Conservation (phyloP, 2,329 filamentous ascomycete genomes). For the Blastomyces silverae region DNA sequence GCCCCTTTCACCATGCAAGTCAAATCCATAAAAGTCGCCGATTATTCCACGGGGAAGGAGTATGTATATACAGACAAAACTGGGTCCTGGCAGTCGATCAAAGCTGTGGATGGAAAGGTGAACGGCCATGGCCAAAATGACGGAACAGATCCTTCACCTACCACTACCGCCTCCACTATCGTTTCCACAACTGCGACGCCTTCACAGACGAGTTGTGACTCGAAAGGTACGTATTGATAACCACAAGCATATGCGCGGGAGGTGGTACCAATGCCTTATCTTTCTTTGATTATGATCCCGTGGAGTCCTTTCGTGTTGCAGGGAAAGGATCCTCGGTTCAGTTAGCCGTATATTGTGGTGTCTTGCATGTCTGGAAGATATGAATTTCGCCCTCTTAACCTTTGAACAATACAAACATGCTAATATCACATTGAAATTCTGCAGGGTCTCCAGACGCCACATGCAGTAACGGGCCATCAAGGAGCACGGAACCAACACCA, state of each 20-base stretch:
- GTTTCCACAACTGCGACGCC: neutral
- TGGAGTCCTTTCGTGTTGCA: neutral
- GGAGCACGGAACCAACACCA: neutral
- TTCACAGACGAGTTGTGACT: neutral
- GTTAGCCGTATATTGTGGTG: neutral
- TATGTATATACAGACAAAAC: conserved; percentile 58
- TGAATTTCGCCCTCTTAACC: neutral
- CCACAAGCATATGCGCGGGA: neutral
- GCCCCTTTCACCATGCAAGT: conserved; percentile 69
- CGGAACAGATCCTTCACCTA: neutral
- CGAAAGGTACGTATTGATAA: neutral
- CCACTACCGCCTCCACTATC: neutral
- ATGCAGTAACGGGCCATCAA: neutral
- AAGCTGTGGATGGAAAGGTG: conserved; percentile 14
- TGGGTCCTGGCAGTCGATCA: conserved; percentile 52
- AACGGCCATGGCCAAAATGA: neutral
- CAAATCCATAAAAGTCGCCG: conserved; percentile 52
- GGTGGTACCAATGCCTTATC: neutral
- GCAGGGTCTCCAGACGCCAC: neutral
- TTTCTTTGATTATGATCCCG: too few species aligned
- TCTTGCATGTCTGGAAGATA: neutral
- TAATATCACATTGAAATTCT: neutral
- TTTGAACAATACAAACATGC: neutral
- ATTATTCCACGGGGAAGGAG: conserved; percentile 53
- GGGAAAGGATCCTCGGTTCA: too few species aligned